Conservation (phyloP, 805 yeast genomes). For the Ogataea ramenticola region DNA sequence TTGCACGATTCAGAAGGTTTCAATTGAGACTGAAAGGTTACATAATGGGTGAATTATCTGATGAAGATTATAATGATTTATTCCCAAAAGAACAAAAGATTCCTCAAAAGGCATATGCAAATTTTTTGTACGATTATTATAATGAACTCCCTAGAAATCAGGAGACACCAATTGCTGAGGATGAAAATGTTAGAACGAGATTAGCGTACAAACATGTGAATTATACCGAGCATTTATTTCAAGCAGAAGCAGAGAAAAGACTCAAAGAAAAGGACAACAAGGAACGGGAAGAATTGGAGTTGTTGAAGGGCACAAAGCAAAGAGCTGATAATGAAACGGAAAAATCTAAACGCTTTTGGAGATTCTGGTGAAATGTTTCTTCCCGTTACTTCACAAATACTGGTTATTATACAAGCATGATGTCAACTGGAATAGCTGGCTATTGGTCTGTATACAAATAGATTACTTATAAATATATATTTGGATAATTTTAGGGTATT, state of each 20-base stretch:
- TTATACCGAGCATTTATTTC: constrained; percentile 66
- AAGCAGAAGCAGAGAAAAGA: constrained; percentile 56
- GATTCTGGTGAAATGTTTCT: constrained; percentile 22
- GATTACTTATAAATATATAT: too few species aligned
- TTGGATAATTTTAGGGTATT: too few species aligned
- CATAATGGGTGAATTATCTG: constrained; percentile 45
- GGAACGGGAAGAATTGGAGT: not conserved
- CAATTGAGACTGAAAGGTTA: constrained; percentile 51
- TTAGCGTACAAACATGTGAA: constrained; percentile 53
- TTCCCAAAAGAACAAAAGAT: constrained; percentile 34
- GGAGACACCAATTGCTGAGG: constrained; percentile 33
- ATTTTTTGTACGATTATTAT: constrained; percentile 2
- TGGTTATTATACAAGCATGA: too few species aligned
- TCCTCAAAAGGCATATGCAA: constrained; percentile 29
- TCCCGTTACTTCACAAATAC: too few species aligned
- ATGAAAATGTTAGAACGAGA: constrained; percentile 58
- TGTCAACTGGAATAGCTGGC: too few species aligned
- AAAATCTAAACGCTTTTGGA: constrained; percentile 18
- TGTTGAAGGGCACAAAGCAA: not conserved
- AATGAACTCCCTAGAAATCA: not conserved
- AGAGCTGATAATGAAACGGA: not conserved
- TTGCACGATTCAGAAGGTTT: constrained; percentile 58
- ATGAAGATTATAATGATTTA: constrained; percentile 59
- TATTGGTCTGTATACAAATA: too few species aligned
- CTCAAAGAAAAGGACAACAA: constrained; percentile 24